Conservation (phyloP, 768 basidiomycete genomes). For the Podaxis rugospora region DNA sequence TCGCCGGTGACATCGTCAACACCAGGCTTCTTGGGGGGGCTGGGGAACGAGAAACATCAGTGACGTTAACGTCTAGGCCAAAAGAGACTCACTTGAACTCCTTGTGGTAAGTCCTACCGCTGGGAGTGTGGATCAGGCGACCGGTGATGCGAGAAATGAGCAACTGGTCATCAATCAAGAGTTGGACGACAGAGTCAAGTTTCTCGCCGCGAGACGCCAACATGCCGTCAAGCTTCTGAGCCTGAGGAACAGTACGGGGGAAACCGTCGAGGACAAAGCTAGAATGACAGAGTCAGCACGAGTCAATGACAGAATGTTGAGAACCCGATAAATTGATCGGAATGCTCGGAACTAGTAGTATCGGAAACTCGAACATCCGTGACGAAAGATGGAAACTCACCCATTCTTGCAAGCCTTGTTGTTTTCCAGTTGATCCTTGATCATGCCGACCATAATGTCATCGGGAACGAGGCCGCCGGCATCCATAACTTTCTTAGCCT, state of each 20-base stretch:
- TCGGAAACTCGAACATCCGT: neutral
- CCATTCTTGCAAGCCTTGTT: constrained; percentile 94
- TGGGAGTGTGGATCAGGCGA: constrained; percentile 84
- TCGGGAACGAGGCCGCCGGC: constrained; percentile 92
- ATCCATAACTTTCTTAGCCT: constrained; percentile 98
- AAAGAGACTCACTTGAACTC: constrained; percentile 77
- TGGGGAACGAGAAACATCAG: constrained; percentile 28
- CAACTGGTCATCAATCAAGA: constrained; percentile 89
- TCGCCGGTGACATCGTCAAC: constrained; percentile 93
- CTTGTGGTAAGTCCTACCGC: constrained; percentile 90
- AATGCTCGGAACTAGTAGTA: neutral
- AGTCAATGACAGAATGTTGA: constrained; percentile 12
- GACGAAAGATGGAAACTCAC: constrained; percentile 44
- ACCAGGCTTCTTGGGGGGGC: constrained; percentile 96
- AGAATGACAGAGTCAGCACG: constrained; percentile 10
- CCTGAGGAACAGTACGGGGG: constrained; percentile 95
- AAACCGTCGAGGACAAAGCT: constrained; percentile 99
- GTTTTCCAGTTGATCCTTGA: constrained; percentile 90
- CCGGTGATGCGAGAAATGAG: constrained; percentile 98
- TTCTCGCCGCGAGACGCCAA: constrained; percentile 77
- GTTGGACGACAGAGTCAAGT: constrained; percentile 88
- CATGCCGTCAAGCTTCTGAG: constrained; percentile 94
- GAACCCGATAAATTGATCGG: constrained; percentile 4
- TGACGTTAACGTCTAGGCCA: neutral
- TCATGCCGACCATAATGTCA: constrained; percentile 97